phyloP scores from a whole-genome alignment of 139 green algal genomes.

The Spirogloea muscicola region DNA sequence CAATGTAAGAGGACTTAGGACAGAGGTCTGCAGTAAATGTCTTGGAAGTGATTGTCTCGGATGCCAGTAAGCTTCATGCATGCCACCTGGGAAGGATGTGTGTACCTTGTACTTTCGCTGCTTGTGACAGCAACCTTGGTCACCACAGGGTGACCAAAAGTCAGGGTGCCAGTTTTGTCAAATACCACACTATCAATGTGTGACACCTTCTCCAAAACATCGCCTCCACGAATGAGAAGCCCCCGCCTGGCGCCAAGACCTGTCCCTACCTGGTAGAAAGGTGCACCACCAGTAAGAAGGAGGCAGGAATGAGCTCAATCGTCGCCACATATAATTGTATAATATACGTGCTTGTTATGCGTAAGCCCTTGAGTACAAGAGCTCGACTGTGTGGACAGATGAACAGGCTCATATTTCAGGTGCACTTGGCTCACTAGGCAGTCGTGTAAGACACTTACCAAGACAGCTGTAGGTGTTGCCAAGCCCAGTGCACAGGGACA shows the following conservation, averaged over 20 bases:
- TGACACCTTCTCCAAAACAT: constrained; percentile 75
- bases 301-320: too few species aligned
- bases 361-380: too few species aligned
- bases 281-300: not conserved
- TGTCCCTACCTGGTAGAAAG: constrained; percentile 64
- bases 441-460: constrained; percentile 50
- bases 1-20: too few species aligned
- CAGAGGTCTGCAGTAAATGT: too few species aligned
- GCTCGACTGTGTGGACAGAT: too few species aligned
- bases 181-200: constrained; percentile 70
- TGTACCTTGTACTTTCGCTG: not conserved
- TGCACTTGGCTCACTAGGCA: too few species aligned
- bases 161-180: constrained; percentile 96
- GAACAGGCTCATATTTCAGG: too few species aligned
- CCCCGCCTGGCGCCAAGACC: constrained; percentile 64
- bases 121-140: not conserved
- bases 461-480: constrained; percentile 88
- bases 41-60: not conserved
- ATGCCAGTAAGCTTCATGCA: not conserved
- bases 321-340: too few species aligned
- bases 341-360: too few species aligned
- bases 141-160: constrained; percentile 53
- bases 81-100: not conserved
- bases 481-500: constrained; percentile 96
- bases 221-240: constrained; percentile 77